Evolutionary conservation across 2,329 filamentous ascomycete species (phyloP), one percentile per base, ranked within the genome.

Genomic region (Phyllosticta ampelicida): DNA sequence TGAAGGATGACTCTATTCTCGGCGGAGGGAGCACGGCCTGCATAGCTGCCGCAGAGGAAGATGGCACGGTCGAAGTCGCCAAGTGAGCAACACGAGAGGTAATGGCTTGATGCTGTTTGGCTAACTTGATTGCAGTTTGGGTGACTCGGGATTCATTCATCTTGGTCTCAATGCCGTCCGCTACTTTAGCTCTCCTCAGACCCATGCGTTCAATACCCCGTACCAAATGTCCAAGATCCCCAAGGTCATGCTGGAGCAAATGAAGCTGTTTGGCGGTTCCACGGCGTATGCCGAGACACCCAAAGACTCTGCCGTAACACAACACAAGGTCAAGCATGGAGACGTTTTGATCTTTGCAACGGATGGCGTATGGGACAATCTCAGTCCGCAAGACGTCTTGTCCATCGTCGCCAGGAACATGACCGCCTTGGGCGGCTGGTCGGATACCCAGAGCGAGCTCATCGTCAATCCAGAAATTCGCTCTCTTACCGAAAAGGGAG

Each of bases 131-230:
- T 53, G 57, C 59, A 79, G 76, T 73, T 79, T 99, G 30, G 94
- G 94, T 63, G 94, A 99, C 75, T 96, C 90, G 23, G 94, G 94
- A 29, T 97, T 91, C 70, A 80, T 97, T 58, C 86, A 95, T 61
- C 78, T 97, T 61, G 85, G 90, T 13, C 81, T 89, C 23, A 95
- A 92, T 64, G 89, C 87, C 13, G 88, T 99, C 29, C 86, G 94
- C 70, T 82, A 86, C 58, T 86, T 85, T 68, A 95, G 90, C 1
- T 82, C 85, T 53, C 87, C 90, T 21, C 94, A 99, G 73, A 96
- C 90, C 0, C 94, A 99, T 71, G 90, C 86, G 50, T 99, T 99
- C 80, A 99, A 99, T 73, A 97, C 94, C 0, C 94, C 94, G 0
- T 99, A 89, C 69, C 94, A 99, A 72, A 81, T 99, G 48, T 92